Conservation (phyloP, 2,329 filamentous ascomycete genomes). For the Juglanconis sp. region DNA sequence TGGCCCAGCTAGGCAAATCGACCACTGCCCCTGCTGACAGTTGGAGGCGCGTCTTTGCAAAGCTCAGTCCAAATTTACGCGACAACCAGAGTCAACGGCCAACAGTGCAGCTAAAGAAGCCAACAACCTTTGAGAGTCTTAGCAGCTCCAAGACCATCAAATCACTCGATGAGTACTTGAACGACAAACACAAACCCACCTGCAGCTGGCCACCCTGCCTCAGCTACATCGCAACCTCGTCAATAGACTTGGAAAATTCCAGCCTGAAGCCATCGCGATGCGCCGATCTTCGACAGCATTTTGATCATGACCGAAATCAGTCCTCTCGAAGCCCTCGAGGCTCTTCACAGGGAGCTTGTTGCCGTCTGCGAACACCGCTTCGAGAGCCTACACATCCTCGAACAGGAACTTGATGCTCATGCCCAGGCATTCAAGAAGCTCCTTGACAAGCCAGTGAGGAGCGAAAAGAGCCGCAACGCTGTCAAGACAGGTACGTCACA, state of each 20-base stretch:
- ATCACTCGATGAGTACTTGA: neutral
- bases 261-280: slow-evolving; percentile 11
- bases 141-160: neutral
- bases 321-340: slow-evolving; percentile 73
- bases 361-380: slow-evolving; percentile 68
- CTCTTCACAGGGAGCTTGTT: slow-evolving; percentile 80
- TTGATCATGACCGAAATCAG: slow-evolving; percentile 68
- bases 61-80: neutral
- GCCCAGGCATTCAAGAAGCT: slow-evolving; percentile 66
- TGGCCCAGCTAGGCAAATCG: neutral
- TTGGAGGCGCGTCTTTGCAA: neutral
- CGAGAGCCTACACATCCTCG: slow-evolving; percentile 61
- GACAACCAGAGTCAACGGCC: neutral
- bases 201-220: neutral
- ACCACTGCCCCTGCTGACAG: neutral
- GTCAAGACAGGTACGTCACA: slow-evolving; percentile 60
- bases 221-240: neutral
- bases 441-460: slow-evolving; percentile 72
- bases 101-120: slow-evolving; percentile 8
- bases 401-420: slow-evolving; percentile 66
- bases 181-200: neutral
- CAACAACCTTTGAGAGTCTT: neutral
- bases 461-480: slow-evolving; percentile 68
- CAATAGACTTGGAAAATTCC: neutral
- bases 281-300: slow-evolving; percentile 2